Base-by-base conservation (phyloP, 2,329 filamentous ascomycete genomes). In the Cucurbitaria berberidis region DNA sequence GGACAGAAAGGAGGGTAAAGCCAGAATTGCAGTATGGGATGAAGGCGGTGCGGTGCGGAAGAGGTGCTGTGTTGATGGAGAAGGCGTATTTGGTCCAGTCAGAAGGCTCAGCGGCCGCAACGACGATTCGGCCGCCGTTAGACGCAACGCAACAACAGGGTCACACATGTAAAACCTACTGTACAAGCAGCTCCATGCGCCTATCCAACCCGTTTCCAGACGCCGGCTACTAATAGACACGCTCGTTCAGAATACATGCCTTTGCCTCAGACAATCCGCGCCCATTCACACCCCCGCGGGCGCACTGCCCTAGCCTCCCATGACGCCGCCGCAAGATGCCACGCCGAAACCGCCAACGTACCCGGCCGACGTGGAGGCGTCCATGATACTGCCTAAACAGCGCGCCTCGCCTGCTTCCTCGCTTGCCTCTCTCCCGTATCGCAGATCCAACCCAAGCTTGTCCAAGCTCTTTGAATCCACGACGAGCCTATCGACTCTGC, bases 341-440 rank as follows among this genome's bases (percentile, higher is more conserved):
- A 65, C 66, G 59, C 67, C 73, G 49, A 68, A 68, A 53, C 66
- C 69, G 29, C 71, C 72, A 51, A 69, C 63, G 55, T 72, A 70
- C 60, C 59, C 68, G 53, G 88, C 89, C 74, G 87, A 89, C 68
- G 79, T 86, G 70, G 86, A 87, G 62, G 82, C 86, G 64, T 84
- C 87, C 53, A 78, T 83, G 70, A 74, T 76, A 51, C 74, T 86
- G 53, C 82, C 86, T 59, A 90, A 87, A 77, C 84, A 87, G 52
- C 77, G 81, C 57, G 77, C 69, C 45, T 78, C 78, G 48, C 89
- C 69, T 80, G 86, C 72, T 74, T 87, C 63, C 82, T 89, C 77
- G 80, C 79, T 89, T 32, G 76, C 80, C 18, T 77, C 78, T 1
- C 76, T 86, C 15, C 82, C 84, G 19, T 84, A 81, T 63, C 79